Evolutionary conservation across 2,329 filamentous ascomycete genomes (phyloP), one percentile per base, ranked within the genome.

Genomic region (Phaeosphaeriaceae sp.): DNA sequence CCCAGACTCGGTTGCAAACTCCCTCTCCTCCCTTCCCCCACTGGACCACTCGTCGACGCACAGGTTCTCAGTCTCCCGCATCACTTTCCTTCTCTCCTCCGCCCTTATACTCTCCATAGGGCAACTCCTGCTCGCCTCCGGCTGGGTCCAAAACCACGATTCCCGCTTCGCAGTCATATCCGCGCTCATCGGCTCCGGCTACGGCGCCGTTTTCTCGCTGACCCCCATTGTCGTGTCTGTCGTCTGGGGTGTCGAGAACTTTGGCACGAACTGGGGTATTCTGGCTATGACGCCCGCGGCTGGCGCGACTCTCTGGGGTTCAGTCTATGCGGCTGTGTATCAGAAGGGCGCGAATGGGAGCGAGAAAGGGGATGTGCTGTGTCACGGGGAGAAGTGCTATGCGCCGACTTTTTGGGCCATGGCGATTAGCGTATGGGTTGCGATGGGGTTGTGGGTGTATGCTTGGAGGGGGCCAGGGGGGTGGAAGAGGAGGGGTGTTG

Each of bases 191-290:
- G 95, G 95, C 7, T 89, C 93, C 1, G 95, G 95, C 46, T 98
- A 99, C 73, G 95, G 95, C 46, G 93, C 93, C 31, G 87, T 93
- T 21, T 99, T 98, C 81, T 91, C 88, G 48, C 85, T 98, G 6
- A 91, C 91, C 0, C 95, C 95, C 1, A 93, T 98, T 64, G 91
- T 98, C 56, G 90, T 97, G 67, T 92, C 89, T n/a, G 93, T 97
- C 10, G 94, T 99, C 47, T 99, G 95, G 95, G 95, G 95, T 24
- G 93, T 97, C 0, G 93, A 98, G 81, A 99, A 98, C 76, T 98
- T 99, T 74, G 95, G 92, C 57, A 99, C 95, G 0, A 98, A 99
- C 70, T 99, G 94, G 88, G 95, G 95, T 10, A 93, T 98, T 60
- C 88, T 98, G 7, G 93, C 93, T 44, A 95, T 96, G 83, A 89